Base-by-base conservation (phyloP, 257 asterid genomes). In the Solanum pinnatisectum region DNA sequence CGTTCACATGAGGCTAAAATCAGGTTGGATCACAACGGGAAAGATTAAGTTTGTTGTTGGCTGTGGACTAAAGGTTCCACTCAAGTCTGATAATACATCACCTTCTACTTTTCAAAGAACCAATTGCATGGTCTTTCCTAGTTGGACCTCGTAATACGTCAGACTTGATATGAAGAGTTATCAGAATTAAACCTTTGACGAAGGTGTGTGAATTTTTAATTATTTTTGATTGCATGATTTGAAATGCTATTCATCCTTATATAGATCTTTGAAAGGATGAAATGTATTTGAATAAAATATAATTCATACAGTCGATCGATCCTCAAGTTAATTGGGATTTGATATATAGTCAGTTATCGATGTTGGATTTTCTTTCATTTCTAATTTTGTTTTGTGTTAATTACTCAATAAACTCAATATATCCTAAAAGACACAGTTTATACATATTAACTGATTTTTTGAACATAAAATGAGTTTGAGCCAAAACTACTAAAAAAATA, bases 41-140 rank as follows among this genome's bases (percentile, higher is more conserved):
- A 93, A 59, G 52, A 65, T 94, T 7, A 96, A 91, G 92, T 94
- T 98, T 67, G 91, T 88, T 91, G 94, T 91, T 71, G 92, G 91
- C 49, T 96, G 98, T 85, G 92, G 91, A 74, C 72, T 96, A 92
- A 87, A 81, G 86, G 87, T 96, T 42, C 98, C 98, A 22, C 83
- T 95, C 92, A 76, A 23, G 7, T 88, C 94, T 23, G 92, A 89
- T 84, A 95, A 93, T n/a, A 87, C 86, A 84, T 90, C 92, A 3
- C 35, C 94, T 5, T 87, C 86, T 1, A 88, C 36, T 78, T 93
- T 88, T 79, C 88, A 92, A 84, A 33, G 93, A 81, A 93, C 88
- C 18, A 88, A 91, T 60, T 96, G 98, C 65, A 88, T 90, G 72
- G 88, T 92, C 11, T 94, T 46, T 5, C 85, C 85, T 81, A 52